Evolutionary conservation across 371 early-diverging fungal species (phyloP).

Genomic region (Circinella umbellata): DNA sequence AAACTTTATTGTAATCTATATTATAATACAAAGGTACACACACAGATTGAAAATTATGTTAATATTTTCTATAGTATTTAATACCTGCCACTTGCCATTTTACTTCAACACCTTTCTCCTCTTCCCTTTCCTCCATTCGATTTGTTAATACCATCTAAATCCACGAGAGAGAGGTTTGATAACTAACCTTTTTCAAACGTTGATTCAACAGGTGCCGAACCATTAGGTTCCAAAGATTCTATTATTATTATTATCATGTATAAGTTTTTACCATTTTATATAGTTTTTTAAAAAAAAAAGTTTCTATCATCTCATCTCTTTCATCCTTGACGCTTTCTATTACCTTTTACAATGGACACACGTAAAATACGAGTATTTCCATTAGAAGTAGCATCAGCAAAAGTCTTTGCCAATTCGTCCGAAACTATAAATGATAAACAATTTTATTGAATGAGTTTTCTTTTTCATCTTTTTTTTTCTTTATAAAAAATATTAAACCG

Average conservation of each 20-base stretch:
- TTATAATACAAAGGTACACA: background rate
- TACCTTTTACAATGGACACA: constrained; percentile 56
- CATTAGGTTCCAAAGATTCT: constrained; percentile 9
- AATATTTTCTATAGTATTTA: too few species aligned
- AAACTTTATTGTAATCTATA: constrained; percentile 60
- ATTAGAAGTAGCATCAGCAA: constrained; percentile 44
- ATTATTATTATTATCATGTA: background rate
- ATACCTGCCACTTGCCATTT: too few species aligned
- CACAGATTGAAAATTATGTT: too few species aligned
- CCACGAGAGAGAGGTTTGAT: too few species aligned
- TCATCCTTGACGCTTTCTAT: background rate
- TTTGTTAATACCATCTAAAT: too few species aligned
- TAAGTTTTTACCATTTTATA: too few species aligned
- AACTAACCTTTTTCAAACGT: constrained; percentile 65
- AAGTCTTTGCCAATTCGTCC: constrained; percentile 52
- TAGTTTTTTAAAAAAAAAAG: too few species aligned
- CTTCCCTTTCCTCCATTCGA: too few species aligned
- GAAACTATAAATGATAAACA: constrained; percentile 40
- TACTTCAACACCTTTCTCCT: too few species aligned
- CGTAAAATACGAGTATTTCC: constrained; percentile 51
- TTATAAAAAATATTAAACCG: background rate
- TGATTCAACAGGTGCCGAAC: constrained; percentile 19
- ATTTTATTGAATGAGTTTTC: background rate
- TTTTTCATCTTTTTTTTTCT: too few species aligned
- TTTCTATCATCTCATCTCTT: too few species aligned